Conservation (phyloP, 805 yeast species). For the Saccharomycopsis amapae region DNA sequence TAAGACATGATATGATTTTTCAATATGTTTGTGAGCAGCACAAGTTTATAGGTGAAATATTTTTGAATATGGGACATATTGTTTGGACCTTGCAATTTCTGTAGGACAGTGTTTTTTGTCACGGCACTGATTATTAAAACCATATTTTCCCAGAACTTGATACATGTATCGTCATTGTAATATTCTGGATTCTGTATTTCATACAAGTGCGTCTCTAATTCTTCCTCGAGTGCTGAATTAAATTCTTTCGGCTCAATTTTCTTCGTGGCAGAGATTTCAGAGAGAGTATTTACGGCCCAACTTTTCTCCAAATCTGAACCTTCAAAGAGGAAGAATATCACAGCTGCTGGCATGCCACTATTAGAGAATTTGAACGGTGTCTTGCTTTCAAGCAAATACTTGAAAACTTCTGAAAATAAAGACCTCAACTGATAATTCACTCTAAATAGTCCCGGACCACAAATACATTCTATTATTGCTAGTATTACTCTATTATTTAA, state of each 20-base stretch:
- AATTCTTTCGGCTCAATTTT: constrained; percentile 24
- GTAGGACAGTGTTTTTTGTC: constrained; percentile 31
- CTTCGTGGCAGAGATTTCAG: constrained; percentile 21
- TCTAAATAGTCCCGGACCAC: constrained; percentile 46
- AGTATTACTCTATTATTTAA: constrained; percentile 11
- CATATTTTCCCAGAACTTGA: constrained; percentile 42
- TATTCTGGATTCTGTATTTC: constrained; percentile 46
- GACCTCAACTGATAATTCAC: constrained; percentile 30
- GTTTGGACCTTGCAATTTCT: constrained; percentile 26
- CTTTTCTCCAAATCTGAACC: constrained; percentile 39
- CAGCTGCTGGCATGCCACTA: constrained; percentile 38
- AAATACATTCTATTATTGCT: constrained; percentile 41
- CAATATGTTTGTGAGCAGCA: constrained; percentile 35
- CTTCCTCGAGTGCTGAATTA: constrained; percentile 42
- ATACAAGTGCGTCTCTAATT: constrained; percentile 44
- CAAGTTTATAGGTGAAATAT: constrained; percentile 28
- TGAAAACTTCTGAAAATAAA: constrained; percentile 33
- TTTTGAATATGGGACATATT: constrained; percentile 24
- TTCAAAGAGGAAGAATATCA: constrained; percentile 47
- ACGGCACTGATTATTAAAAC: constrained; percentile 32
- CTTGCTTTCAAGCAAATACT: constrained; percentile 11
- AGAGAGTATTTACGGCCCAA: constrained; percentile 41
- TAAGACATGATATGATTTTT: constrained; percentile 47
- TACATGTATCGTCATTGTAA: constrained; percentile 37
- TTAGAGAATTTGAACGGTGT: constrained; percentile 13